A percentile compares a stretch with the other conserved stretches of the same genome.
Conservation (phyloP, 1,139 yeast species). For the Lodderomyces margitis region DNA sequence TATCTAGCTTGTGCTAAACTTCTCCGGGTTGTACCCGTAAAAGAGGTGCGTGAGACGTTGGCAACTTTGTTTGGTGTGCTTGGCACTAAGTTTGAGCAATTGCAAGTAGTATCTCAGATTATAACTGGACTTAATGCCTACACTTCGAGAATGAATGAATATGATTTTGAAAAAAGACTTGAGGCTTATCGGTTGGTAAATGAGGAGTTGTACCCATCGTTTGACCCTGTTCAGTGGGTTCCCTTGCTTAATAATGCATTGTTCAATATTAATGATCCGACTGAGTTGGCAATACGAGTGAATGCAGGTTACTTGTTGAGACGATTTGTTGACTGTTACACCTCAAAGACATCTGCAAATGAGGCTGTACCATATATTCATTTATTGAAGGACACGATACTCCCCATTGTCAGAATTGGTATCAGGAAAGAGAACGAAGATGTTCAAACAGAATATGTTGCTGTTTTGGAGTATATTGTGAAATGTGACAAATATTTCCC, state of each 20-base stretch:
- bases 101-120: slow-evolving; percentile 47
- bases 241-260: slow-evolving; percentile 72
- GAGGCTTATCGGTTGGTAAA: slow-evolving; percentile 65
- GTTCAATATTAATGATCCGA: slow-evolving; percentile 71
- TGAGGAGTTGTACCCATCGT: slow-evolving; percentile 45
- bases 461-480: slow-evolving; percentile 65
- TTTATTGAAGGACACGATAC: slow-evolving; percentile 52
- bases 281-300: slow-evolving; percentile 77
- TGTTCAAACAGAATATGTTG: slow-evolving; percentile 69
- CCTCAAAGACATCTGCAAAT: slow-evolving; percentile 29
- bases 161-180: slow-evolving; percentile 76
- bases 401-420: slow-evolving; percentile 71
- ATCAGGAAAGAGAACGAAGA: slow-evolving; percentile 61
- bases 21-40: slow-evolving; percentile 57
- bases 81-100: slow-evolving; percentile 50
- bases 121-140: slow-evolving; percentile 69
- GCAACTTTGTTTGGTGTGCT: slow-evolving; percentile 59
- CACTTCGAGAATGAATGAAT: slow-evolving; percentile 65
- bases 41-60: slow-evolving; percentile 58
- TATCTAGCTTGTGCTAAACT: slow-evolving; percentile 58
- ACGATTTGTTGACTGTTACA: slow-evolving; percentile 62
- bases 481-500: slow-evolving; percentile 44
- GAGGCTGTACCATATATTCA: slow-evolving; percentile 38
- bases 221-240: slow-evolving; percentile 67
- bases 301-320: slow-evolving; percentile 69